Base-by-base conservation (phyloP, 306 rosid genomes). In the Betula pendula region DNA sequence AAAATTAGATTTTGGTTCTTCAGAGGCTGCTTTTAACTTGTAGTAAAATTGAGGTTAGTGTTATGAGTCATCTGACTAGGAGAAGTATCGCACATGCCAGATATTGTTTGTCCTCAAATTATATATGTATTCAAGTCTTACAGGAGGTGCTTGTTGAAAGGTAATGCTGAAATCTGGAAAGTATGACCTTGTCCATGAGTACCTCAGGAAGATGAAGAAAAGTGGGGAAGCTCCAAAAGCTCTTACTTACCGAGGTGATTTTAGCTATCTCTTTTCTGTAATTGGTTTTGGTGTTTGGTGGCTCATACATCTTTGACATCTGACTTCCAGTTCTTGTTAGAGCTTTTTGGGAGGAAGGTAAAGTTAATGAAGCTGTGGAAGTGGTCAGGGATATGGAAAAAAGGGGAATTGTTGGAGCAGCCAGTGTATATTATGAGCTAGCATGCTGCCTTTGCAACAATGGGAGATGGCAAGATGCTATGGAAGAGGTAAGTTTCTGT, bases 401-500 rank as follows among this genome's bases (percentile, higher is more conserved):
- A 83, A 89, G 89, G 75, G 97, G 98, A 67, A 81, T 92, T 67
- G 89, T 85, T 77, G 96, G 97, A 81, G 83, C 85, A 63, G 86
- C 87, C 68, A 83, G 91, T 76, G 84, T 94, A 8, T 94, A 92
- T 86, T 94, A 92, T 70, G 97, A 90, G 82, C 81, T 94, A 45
- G 97, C 97, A 70, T 88, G 96, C 84, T 94, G 96, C 88, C 95
- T 94, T 73, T 92, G 97, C 84, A 83, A 89, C 87, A 63, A 65
- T 53, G 97, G 97, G 74, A 92, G 95, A 77, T 94, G 98, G 97
- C 89, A 84, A 80, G 90, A 94, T 80, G 98, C 96, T 76, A 77
- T 90, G 78, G 50, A 68, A 68, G 95, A 90, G 95, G 98, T 92
- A 78, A 75, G 74, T 69, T 68, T 75, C 62, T 77, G 63, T 70